Percentiles rank a stretch among this genome's conserved stretches.
Conservation (phyloP, 441 rosid species). For the Jatropha podagrica region DNA sequence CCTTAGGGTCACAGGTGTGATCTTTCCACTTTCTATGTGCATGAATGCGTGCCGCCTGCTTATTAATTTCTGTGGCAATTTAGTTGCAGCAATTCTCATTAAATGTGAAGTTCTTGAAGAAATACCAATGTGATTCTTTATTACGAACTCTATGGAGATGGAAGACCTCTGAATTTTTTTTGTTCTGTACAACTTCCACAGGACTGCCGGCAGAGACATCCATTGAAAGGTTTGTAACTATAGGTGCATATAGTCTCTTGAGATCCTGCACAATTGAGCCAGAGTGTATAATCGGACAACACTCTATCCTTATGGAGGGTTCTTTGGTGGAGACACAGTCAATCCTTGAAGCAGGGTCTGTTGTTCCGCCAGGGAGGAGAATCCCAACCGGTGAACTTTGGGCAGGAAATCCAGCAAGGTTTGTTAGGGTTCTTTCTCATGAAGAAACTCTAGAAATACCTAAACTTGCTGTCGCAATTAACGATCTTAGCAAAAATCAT, state of each 20-base stretch:
- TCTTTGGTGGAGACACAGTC: constrained; percentile 90
- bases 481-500: constrained; percentile 76
- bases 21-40: not conserved
- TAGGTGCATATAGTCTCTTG: constrained; percentile 85
- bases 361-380: constrained; percentile 94
- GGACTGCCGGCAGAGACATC: constrained; percentile 93
- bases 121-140: not conserved
- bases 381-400: constrained; percentile 96
- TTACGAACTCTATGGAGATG: not conserved
- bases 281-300: constrained; percentile 96
- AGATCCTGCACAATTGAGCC: constrained; percentile 96
- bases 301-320: constrained; percentile 97
- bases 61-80: not conserved
- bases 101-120: not conserved
- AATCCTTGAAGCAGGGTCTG: constrained; percentile 97
- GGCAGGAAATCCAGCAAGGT: constrained; percentile 98
- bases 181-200: constrained; percentile 27
- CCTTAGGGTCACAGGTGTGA: not conserved
- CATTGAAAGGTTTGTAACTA: constrained; percentile 85
- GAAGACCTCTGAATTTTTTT: constrained; percentile 15
- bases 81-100: not conserved
- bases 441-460: constrained; percentile 95
- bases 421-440: constrained; percentile 75
- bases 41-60: not conserved
- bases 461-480: constrained; percentile 92